Percentiles rank a stretch among this genome's conserved stretches.
Evolutionary conservation across 345 rosid species (phyloP).

Genomic region (Bretschneidera sinensis): DNA sequence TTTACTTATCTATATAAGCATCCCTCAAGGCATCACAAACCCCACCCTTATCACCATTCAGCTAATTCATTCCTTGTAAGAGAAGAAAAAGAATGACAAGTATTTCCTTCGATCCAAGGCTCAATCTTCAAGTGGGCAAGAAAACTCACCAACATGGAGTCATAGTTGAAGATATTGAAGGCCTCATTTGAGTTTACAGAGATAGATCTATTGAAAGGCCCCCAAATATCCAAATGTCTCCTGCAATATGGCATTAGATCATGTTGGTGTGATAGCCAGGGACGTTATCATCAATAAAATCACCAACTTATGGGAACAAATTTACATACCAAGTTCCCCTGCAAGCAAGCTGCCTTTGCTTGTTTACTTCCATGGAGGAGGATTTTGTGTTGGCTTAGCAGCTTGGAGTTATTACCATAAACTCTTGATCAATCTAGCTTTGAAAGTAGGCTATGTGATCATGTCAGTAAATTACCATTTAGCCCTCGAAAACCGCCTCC

Average conservation of each 20-base stretch:
- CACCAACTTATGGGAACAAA: conserved; percentile 45
- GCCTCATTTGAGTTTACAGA: conserved; percentile 58
- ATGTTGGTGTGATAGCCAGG: conserved; percentile 27
- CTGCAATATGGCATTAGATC: conserved; percentile 23
- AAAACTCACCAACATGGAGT: conserved; percentile 34
- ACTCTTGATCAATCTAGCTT: conserved; percentile 45
- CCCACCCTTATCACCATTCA: neutral
- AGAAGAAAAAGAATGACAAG: conserved; percentile 39
- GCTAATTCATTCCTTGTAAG: neutral
- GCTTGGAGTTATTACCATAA: conserved; percentile 66
- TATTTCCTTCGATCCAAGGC: conserved; percentile 27
- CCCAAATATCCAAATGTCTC: conserved; percentile 45
- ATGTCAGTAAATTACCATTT: conserved; percentile 53
- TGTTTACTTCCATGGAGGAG: conserved; percentile 73
- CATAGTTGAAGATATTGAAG: conserved; percentile 54
- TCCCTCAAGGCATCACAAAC: neutral
- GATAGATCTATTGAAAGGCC: conserved; percentile 68
- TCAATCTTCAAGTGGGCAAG: conserved; percentile 26
- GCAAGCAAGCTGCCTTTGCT: conserved; percentile 48
- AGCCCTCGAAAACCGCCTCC: conserved; percentile 64
- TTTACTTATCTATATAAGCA: neutral
- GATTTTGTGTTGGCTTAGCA: conserved; percentile 63
- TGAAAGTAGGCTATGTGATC: conserved; percentile 38
- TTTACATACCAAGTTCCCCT: conserved; percentile 33
- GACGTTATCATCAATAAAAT: conserved; percentile 43